Percentiles rank a stretch among this genome's conserved stretches.
Conservation (phyloP, 768 basidiomycete species). For the Omphalotus guepiniiformis region DNA sequence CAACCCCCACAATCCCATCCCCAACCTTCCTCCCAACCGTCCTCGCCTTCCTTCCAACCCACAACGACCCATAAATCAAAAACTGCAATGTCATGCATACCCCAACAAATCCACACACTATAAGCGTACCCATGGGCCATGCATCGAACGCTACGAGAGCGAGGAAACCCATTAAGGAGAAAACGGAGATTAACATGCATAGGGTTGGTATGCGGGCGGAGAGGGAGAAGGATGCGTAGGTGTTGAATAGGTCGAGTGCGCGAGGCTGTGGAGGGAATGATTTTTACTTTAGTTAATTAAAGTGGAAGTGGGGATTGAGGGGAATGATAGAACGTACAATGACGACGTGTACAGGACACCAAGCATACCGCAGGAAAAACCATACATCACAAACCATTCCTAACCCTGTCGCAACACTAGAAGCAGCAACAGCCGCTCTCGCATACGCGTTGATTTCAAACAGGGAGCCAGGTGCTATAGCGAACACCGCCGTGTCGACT, state of each 20-base stretch:
- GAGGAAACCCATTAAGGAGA: slow-evolving; percentile 59
- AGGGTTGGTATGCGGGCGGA: slow-evolving; percentile 60
- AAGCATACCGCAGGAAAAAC: slow-evolving; percentile 62
- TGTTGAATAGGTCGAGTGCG: slow-evolving; percentile 52
- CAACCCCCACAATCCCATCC: slow-evolving; percentile 16
- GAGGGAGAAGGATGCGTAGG: slow-evolving; percentile 67
- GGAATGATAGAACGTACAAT: slow-evolving; percentile 35
- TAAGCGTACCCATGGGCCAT: slow-evolving; percentile 60
- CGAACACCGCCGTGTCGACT: slow-evolving; percentile 57
- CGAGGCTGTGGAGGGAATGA: slow-evolving; percentile 29
- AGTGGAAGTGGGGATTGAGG: background rate
- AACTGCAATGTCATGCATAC: slow-evolving; percentile 62
- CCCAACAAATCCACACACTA: slow-evolving; percentile 55
- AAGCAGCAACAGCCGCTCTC: slow-evolving; percentile 49
- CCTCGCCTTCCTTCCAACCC: slow-evolving; percentile 18
- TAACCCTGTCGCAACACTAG: slow-evolving; percentile 56
- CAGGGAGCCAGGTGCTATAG: slow-evolving; percentile 42
- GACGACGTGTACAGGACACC: slow-evolving; percentile 47
- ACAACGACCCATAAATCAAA: slow-evolving; percentile 52
- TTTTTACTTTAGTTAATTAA: background rate
- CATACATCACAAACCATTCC: slow-evolving; percentile 62
- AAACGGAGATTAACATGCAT: slow-evolving; percentile 52
- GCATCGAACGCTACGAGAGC: slow-evolving; percentile 56
- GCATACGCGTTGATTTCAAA: slow-evolving; percentile 44
- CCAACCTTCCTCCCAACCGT: slow-evolving; percentile 18